phyloP scores from a whole-genome alignment of 169 alveolate genomes.

The Cryptosporidium xiaoi region DNA sequence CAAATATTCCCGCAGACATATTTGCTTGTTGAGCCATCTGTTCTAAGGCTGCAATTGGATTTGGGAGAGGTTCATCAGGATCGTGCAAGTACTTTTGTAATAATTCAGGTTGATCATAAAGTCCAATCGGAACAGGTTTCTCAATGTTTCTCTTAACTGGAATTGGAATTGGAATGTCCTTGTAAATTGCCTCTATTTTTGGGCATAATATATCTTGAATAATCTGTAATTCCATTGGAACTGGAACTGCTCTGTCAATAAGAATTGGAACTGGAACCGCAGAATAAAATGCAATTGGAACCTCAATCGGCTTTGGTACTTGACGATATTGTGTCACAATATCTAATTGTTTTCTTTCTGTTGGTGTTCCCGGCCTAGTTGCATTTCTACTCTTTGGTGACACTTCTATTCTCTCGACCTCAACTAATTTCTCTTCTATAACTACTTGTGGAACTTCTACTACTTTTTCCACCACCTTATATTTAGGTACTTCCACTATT shows the following conservation, averaged over 20 bases:
- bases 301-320: conserved; percentile 93
- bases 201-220: conserved; percentile 91
- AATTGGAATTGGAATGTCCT: conserved; percentile 91
- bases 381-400: conserved; percentile 11
- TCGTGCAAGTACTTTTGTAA: conserved; percentile 62
- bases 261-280: conserved; percentile 90
- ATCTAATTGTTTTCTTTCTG: conserved; percentile 54
- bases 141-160: conserved; percentile 91
- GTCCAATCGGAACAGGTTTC: conserved; percentile 87
- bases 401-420: conserved; percentile 79
- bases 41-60: conserved; percentile 58
- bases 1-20: conserved; percentile 25
- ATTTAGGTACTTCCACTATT: conserved; percentile 91
- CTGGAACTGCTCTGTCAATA: conserved; percentile 91
- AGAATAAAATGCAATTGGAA: conserved; percentile 90
- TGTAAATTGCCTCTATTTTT: conserved; percentile 88
- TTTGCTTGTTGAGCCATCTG: conserved; percentile 72
- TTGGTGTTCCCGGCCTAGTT: conserved; percentile 31
- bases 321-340: conserved; percentile 89
- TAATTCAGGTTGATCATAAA: conserved; percentile 70
- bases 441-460: conserved; percentile 91
- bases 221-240: conserved; percentile 91
- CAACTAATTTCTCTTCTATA: conserved; percentile 89
- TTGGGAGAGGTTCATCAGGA: conserved; percentile 71
- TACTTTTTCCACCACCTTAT: conserved; percentile 88